These are phyloP conservation scores for Ensete glaucum DNA, from an alignment of 176 grass and related monocot genomes.

Conservation along the genomic window DNA sequence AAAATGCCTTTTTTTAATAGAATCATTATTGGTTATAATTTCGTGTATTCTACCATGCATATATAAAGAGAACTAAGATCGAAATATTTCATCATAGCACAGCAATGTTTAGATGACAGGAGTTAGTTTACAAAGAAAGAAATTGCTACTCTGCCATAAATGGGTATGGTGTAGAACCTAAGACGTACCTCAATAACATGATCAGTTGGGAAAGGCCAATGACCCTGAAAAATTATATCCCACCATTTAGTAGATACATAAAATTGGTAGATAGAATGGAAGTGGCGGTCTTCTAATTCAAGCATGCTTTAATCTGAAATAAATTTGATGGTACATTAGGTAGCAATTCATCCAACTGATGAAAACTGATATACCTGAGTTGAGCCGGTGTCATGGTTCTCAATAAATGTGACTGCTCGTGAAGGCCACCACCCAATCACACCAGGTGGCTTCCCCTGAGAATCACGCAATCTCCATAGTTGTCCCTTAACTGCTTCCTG, in stretches of 20 bases:
- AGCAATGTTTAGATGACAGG: background rate
- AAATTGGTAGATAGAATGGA: too few relatives aligned
- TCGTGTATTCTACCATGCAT: too few relatives aligned
- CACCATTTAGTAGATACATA: conserved; percentile 11
- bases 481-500: conserved; percentile 95
- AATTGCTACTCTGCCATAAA: background rate
- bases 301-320: background rate
- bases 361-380: conserved; percentile 57
- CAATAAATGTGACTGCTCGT: conserved; percentile 88
- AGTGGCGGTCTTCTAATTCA: too few relatives aligned
- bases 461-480: conserved; percentile 71
- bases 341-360: background rate
- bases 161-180: background rate
- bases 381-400: conserved; percentile 96
- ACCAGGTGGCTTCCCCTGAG: conserved; percentile 72
- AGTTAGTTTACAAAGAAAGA: background rate
- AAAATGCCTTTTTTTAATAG: too few relatives aligned
- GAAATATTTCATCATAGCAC: background rate
- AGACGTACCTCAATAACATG: conserved; percentile 83
- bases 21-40: too few relatives aligned
- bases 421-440: conserved; percentile 93
- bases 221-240: conserved; percentile 51
- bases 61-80: background rate
- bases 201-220: conserved; percentile 90
- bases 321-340: background rate